Conservation (phyloP, 441 rosid genomes). For the Croton setiger region DNA sequence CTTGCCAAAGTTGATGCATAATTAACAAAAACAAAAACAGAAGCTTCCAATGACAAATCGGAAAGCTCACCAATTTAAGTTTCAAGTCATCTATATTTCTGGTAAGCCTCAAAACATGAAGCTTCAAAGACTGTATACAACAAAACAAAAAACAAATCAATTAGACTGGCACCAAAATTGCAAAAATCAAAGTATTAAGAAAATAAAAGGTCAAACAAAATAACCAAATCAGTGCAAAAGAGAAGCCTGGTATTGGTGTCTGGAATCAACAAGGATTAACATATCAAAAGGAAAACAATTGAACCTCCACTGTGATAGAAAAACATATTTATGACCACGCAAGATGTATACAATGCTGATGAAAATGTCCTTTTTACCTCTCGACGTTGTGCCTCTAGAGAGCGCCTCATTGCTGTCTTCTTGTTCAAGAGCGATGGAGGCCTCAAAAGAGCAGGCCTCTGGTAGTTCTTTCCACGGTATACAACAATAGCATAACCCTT, state of each 20-base stretch:
- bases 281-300: neutral
- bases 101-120: slow-evolving; percentile 80
- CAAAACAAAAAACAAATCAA: neutral
- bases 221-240: neutral
- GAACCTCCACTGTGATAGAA: slow-evolving; percentile 2
- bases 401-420: slow-evolving; percentile 80
- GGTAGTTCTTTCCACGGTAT: slow-evolving; percentile 94
- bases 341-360: neutral
- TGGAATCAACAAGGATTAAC: neutral
- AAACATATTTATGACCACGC: neutral
- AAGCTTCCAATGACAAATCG: slow-evolving; percentile 7
- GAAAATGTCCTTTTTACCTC: slow-evolving; percentile 45
- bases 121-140: slow-evolving; percentile 79
- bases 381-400: slow-evolving; percentile 77
- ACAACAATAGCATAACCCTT: slow-evolving; percentile 85
- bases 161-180: neutral
- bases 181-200: neutral
- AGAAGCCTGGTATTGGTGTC: neutral
- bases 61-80: slow-evolving; percentile 62
- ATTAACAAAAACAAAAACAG: slow-evolving; percentile 8
- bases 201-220: neutral
- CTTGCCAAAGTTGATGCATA: neutral
- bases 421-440: slow-evolving; percentile 79
- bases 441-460: slow-evolving; percentile 71
- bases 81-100: slow-evolving; percentile 58